These are phyloP conservation scores for Thymus quinquecostatus DNA, from an alignment of 257 asterid genomes.

Conservation along the genomic window DNA sequence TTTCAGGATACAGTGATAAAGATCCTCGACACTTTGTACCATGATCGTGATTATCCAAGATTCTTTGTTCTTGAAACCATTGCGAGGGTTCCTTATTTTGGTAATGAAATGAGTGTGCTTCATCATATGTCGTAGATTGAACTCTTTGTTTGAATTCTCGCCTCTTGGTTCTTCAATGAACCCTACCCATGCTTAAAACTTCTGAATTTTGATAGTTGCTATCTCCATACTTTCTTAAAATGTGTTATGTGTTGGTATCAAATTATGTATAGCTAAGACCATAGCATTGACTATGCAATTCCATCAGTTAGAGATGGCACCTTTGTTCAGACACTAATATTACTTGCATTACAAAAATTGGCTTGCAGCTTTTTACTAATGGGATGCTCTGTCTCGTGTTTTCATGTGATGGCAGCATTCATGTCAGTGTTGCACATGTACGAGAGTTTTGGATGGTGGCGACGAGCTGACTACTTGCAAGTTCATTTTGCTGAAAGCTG, in stretches of 20 bases:
- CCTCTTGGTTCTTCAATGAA: constrained; percentile 7
- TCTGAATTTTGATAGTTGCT: constrained; percentile 10
- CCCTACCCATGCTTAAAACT: neutral
- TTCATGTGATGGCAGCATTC: constrained; percentile 69
- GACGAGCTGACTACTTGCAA: constrained; percentile 94
- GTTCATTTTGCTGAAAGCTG: constrained; percentile 99
- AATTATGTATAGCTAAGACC: constrained; percentile 2
- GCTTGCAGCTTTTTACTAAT: neutral
- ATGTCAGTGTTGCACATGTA: constrained; percentile 96
- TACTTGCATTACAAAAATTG: neutral
- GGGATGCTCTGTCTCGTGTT: constrained; percentile 18
- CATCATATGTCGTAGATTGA: constrained; percentile 10
- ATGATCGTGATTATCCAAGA: constrained; percentile 83
- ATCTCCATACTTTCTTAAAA: neutral
- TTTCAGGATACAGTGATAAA: constrained; percentile 90
- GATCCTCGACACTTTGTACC: constrained; percentile 84
- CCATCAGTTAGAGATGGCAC: constrained; percentile 2
- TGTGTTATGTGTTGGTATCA: neutral
- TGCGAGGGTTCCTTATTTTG: constrained; percentile 98
- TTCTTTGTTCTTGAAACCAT: constrained; percentile 96
- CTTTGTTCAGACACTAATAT: constrained; percentile 19
- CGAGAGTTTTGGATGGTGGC: constrained; percentile 99
- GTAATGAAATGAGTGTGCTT: constrained; percentile 50
- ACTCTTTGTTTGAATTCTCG: constrained; percentile 4
- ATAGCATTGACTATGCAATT: neutral